Base-by-base conservation (phyloP, 176 grass and related monocot genomes). In the Luzula sylvatica region DNA sequence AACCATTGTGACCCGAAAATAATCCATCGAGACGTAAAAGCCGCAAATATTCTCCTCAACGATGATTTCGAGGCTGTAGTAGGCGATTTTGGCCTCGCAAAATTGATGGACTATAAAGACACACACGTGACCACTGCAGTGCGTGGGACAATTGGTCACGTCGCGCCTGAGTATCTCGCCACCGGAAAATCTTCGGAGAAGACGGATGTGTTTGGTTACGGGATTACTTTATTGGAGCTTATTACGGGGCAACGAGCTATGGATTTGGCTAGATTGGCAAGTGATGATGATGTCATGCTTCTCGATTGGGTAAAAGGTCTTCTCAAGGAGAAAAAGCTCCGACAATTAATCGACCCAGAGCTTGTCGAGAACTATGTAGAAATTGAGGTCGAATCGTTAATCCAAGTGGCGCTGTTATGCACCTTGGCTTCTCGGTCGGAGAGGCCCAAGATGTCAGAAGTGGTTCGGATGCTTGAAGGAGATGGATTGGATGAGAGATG, bases 1-100 rank as follows among this genome's bases (percentile, higher is more conserved):
- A 72, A 93, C 27, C 87, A 90, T 53, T 90, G 86, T n/a, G 86
- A 90, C 51, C 86, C 86, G 26, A 85, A 85, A 67, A 90, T 90
- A 58, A 90, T 90, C 21, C 86, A 90, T 42, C 72, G 86, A 26
- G 76, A 90, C 28, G 80, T 90, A 15, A 90, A 85, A 63, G 80
- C 76, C 0, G 76, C 86, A 27, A 90, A 90, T 56, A 90, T 84
- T 30, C 66, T 90, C 12, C 47, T 90, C 26, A 80, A 85, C 3
- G 80, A 90, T 70, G 65, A 64, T 17, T 90, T 74, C 5, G 80
- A 90, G 49, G 80, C 80, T 0, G 86, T 90, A 0, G 86, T 90
- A 6, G 86, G 86, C 14, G 86, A 84, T 68, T 84, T 90, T n/a
- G 80, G 80, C 5, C 67, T 90, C 5, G 80, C 86, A 22, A 90